Evolutionary conservation across 805 yeast species (phyloP).

Genomic region (Metschnikowia koreensis): DNA sequence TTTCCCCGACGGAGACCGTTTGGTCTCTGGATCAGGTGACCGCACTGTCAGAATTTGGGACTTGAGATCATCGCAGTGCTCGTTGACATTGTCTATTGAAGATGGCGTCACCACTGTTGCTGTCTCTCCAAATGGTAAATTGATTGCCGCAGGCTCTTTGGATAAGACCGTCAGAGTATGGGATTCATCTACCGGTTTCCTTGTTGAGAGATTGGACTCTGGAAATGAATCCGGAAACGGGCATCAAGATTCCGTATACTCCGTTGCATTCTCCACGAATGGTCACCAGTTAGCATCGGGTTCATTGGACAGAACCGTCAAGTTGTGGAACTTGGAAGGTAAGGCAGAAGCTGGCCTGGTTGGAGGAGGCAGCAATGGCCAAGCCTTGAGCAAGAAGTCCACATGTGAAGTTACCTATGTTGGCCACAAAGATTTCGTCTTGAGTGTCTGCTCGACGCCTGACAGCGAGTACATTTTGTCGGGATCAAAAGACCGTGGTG

Average conservation of each 20-base stretch:
- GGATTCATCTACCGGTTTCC: slow-evolving; percentile 90
- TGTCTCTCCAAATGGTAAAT: slow-evolving; percentile 90
- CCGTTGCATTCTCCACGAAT: slow-evolving; percentile 88
- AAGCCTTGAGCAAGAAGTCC: slow-evolving; percentile 30
- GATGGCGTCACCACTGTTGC: slow-evolving; percentile 99
- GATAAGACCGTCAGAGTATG: slow-evolving; percentile 95
- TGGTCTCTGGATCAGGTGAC: slow-evolving; percentile 96
- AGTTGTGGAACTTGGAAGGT: slow-evolving; percentile 87
- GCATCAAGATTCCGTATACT: slow-evolving; percentile 93
- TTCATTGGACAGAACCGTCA: slow-evolving; percentile 91
- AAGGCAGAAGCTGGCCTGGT: slow-evolving; percentile 31
- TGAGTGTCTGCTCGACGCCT: slow-evolving; percentile 91
- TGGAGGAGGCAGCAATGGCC: slow-evolving; percentile 18
- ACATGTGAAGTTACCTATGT: slow-evolving; percentile 89
- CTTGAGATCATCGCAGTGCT: slow-evolving; percentile 82
- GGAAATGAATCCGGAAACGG: slow-evolving; percentile 89
- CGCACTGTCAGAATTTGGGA: slow-evolving; percentile 97
- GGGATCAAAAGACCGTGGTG: slow-evolving; percentile 96
- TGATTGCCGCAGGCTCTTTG: slow-evolving; percentile 93
- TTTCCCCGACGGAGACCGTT: slow-evolving; percentile 89
- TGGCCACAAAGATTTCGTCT: slow-evolving; percentile 95
- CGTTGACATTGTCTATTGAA: slow-evolving; percentile 84
- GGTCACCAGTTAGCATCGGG: slow-evolving; percentile 93
- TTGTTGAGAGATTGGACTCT: slow-evolving; percentile 88
- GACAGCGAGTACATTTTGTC: slow-evolving; percentile 87